Base-by-base conservation (phyloP, 768 basidiomycete species). In the Suillus cothurnatus region DNA sequence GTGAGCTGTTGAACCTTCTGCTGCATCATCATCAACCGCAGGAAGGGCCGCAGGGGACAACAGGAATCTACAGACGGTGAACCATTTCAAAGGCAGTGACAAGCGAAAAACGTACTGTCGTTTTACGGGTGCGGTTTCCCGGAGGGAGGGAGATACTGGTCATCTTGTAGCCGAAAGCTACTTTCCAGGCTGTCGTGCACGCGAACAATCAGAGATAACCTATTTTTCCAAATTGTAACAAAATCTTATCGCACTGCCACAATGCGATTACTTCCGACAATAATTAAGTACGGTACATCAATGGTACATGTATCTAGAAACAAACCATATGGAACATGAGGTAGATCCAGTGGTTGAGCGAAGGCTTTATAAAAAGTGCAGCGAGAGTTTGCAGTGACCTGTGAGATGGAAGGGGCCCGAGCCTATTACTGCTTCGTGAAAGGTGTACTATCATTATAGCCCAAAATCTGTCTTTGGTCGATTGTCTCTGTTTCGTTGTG, bases 91-190 rank as follows among this genome's bases (percentile, higher is more conserved):
- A 23, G 8, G 49, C 5, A 14, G 19, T 59, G 21, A 11, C 17
- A 21, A 28, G 17, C 26, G 19, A 34, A 9, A 61, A 58, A 69
- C 81, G 28, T 71, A 87, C 87, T 86, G 83, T 60, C 79, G 69
- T 70, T 85, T 88, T 64, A 88, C 72, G 11, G 82, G 81, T 3
- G 86, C 87, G 7, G 83, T 85, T 85, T 21, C 86, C 86, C 66
- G 79, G 66, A 70, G 69, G 69, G 21, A 68, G 67, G 21, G 55
- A 64, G 2, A 61, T 39, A 67, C 65, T 73, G 8, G 58, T 60
- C 62, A 61, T 68, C 39, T 19, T 26, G 53, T 31, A 55, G 32
- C 5, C 50, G 50, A 52, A 28, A 7, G 31, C 19, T 53, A 53
- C 17, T 21, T 34, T 55, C 31, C 53, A n/a, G 31, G 53, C 21